phyloP scores from a whole-genome alignment of 164 flowering plant species.

The Berberis vulgaris region DNA sequence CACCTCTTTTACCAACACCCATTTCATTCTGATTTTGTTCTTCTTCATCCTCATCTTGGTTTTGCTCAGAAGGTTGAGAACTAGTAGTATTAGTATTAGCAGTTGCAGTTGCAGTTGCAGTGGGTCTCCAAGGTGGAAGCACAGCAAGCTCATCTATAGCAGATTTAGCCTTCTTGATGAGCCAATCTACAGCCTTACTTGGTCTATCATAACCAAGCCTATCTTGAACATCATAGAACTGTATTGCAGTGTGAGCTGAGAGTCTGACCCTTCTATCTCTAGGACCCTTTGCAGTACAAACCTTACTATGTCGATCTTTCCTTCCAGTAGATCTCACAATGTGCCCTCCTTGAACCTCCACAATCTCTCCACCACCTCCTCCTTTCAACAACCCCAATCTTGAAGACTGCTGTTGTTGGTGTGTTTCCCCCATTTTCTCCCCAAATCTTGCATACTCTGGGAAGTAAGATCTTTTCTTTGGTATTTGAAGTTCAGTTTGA shows the following conservation, averaged over 20 bases:
- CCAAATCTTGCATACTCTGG: conserved; percentile 36
- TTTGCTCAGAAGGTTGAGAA: conserved; percentile 2
- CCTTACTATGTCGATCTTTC: conserved; percentile 47
- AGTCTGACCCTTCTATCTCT: conserved; percentile 41
- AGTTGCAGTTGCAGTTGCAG: not conserved
- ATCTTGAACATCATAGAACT: conserved; percentile 48
- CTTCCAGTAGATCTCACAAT: conserved; percentile 41
- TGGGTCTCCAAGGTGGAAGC: conserved; percentile 36
- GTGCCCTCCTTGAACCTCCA: conserved; percentile 44
- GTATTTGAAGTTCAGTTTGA: conserved; percentile 1
- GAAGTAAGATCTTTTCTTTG: conserved; percentile 51
- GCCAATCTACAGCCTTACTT: conserved; percentile 50
- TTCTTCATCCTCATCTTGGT: conserved; percentile 4
- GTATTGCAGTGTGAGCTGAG: conserved; percentile 44
- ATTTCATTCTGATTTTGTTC: not conserved
- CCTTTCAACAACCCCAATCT: conserved; percentile 31
- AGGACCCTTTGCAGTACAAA: conserved; percentile 44
- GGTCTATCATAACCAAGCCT: conserved; percentile 45
- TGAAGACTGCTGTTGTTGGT: conserved; percentile 22
- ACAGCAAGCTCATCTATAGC: conserved; percentile 39
- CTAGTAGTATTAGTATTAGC: not conserved
- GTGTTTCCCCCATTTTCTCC: conserved; percentile 44
- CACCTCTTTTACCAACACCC: conserved; percentile 10
- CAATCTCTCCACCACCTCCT: conserved; percentile 39
- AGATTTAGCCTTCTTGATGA: conserved; percentile 37